Conservation (phyloP, 129 eudicot genomes). For the Lonicera japonica region DNA sequence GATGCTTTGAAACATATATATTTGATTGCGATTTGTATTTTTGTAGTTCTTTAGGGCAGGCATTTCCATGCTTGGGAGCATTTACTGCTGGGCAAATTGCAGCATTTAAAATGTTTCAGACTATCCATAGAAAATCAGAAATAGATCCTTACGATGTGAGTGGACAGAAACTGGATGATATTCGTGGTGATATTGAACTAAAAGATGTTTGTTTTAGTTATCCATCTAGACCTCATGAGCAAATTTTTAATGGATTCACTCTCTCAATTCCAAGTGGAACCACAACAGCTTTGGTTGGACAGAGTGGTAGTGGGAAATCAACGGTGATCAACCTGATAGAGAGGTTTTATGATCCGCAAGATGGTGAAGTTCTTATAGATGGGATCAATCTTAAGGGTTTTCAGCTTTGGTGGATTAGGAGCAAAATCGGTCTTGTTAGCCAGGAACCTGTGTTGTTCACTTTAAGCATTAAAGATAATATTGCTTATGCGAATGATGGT, state of each 20-base stretch:
- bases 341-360: slow-evolving; percentile 39
- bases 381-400: slow-evolving; percentile 29
- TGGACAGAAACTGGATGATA: slow-evolving; percentile 13
- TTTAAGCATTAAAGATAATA: slow-evolving; percentile 26
- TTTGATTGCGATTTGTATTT: background rate
- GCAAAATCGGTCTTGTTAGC: slow-evolving; percentile 29
- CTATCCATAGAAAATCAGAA: slow-evolving; percentile 24
- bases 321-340: slow-evolving; percentile 25
- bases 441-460: slow-evolving; percentile 29
- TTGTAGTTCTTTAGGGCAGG: slow-evolving; percentile 32
- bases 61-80: slow-evolving; percentile 27
- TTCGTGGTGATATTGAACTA: slow-evolving; percentile 22
- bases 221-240: slow-evolving; percentile 28
- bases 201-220: slow-evolving; percentile 30
- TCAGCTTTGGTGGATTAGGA: slow-evolving; percentile 28
- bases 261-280: slow-evolving; percentile 24
- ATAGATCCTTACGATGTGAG: slow-evolving; percentile 20
- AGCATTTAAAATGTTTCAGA: slow-evolving; percentile 29
- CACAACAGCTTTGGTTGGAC: slow-evolving; percentile 27
- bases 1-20: background rate
- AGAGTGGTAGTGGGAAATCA: slow-evolving; percentile 37
- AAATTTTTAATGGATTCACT: slow-evolving; percentile 21
- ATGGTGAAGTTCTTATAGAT: slow-evolving; percentile 28
- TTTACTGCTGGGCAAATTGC: slow-evolving; percentile 31
- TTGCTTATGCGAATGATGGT: slow-evolving; percentile 28